Conservation (phyloP, 2,329 filamentous ascomycete genomes). For the Fusarium transvaalense region DNA sequence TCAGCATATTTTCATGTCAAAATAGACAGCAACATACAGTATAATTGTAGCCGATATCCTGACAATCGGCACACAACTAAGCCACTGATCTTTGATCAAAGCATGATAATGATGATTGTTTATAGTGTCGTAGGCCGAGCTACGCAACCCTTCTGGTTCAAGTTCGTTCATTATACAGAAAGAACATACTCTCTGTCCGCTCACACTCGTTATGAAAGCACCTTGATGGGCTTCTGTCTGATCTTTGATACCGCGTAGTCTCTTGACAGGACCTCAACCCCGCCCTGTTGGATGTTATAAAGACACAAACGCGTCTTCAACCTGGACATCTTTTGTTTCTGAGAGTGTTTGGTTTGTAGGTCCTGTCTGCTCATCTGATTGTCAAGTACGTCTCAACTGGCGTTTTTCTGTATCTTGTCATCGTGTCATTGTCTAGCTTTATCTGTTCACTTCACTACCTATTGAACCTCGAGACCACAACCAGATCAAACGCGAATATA, state of each 20-base stretch:
- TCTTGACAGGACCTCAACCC: constrained; percentile 19
- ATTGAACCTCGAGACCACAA: not conserved
- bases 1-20: not conserved
- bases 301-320: constrained; percentile 4
- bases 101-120: not conserved
- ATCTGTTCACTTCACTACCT: not conserved
- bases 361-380: not conserved
- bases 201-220: not conserved
- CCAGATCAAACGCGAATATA: constrained; percentile 1
- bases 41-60: not conserved
- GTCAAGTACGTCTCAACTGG: not conserved
- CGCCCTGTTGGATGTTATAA: constrained; percentile 22
- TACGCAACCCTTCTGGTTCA: not conserved
- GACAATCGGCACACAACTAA: not conserved
- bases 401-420: not conserved
- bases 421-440: not conserved
- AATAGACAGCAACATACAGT: not conserved
- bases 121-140: not conserved
- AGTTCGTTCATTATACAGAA: not conserved
- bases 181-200: not conserved
- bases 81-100: not conserved
- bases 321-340: not conserved
- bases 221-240: constrained; percentile 30
- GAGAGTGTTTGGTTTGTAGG: not conserved
- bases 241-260: constrained; percentile 9